Base-by-base conservation (phyloP, 1,139 yeast genomes). In the Wickerhamiella pararugosa region DNA sequence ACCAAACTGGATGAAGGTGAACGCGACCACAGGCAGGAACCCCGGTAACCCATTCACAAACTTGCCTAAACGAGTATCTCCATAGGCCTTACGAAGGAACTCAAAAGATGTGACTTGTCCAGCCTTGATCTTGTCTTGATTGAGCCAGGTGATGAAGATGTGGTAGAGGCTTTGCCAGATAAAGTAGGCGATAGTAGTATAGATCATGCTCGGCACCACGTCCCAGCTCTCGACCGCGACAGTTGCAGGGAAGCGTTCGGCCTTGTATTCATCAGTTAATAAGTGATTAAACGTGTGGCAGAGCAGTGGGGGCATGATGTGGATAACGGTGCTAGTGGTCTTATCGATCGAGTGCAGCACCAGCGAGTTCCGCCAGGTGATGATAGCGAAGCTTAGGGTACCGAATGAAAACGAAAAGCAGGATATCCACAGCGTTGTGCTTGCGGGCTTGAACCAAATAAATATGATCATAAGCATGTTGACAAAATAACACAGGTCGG, bases 141-240 rank as follows among this genome's bases (percentile, higher is more conserved):
- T 70, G 42, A 75, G 73, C 46, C 86, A 73, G 2, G 96, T 87
- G 51, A 90, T 90, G 60, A 90, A 90, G 60, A 84, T 84, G 59
- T 87, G 96, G 61, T 90, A 90, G 5, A 75, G 60, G 0, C 76
- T 71, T 63, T 90, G 98, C 98, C 98, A 90, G n/a, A 81, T 63
- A 44, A 87, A 71, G 56, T 90, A 90, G 52, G 81, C 76, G n/a
- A 82, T 54, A 0, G 94, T 79, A 0, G 97, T 84, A 70, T 79
- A 75, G 3, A 81, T 48, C 15, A 87, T 71, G 0, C 94, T 93
- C 40, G 72, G 67, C 50, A 77, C 62, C 44, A 84, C 71, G 52
- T 77, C 73, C 87, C 95, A 82, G 41, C 70, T 67, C 36, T 72
- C 70, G 3, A 79, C 66, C 42, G 69, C 66, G 0, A 76, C 71